A percentile compares a stretch with the other conserved stretches of the same genome.
These are phyloP conservation scores for Clonostachys byssicola DNA, from an alignment of 2,329 filamentous ascomycete genomes.

Conservation along the genomic window DNA sequence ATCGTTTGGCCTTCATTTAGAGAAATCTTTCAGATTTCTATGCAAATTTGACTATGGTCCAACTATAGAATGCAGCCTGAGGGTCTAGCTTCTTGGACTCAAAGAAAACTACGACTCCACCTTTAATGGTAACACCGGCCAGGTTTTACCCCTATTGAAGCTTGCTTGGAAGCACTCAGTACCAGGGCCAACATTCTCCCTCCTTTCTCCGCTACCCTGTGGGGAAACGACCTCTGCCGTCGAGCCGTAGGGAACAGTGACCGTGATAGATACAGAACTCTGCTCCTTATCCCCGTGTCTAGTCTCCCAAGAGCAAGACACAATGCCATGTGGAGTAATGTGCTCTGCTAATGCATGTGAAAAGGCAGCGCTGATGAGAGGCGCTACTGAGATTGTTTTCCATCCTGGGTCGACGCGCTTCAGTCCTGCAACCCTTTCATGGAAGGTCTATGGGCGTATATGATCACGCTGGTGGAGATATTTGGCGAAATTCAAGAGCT, in stretches of 20 bases:
- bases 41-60: too few relatives aligned
- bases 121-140: background rate
- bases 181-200: background rate
- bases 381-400: background rate
- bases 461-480: conserved; percentile 22
- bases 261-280: background rate
- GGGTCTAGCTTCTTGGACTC: too few relatives aligned
- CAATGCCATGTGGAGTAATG: background rate
- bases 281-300: background rate
- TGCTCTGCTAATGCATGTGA: background rate
- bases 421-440: background rate
- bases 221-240: background rate
- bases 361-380: background rate
- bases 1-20: too few relatives aligned
- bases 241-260: background rate
- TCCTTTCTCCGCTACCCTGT: background rate
- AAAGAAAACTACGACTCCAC: background rate
- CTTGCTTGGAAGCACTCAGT: background rate
- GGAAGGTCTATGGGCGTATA: conserved; percentile 21
- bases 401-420: background rate
- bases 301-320: background rate
- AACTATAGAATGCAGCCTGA: too few relatives aligned
- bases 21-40: too few relatives aligned
- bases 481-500: conserved; percentile 24
- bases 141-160: background rate